These are phyloP conservation scores for Torulaspora franciscae DNA, from an alignment of 805 yeast species.

Conservation along the genomic window DNA sequence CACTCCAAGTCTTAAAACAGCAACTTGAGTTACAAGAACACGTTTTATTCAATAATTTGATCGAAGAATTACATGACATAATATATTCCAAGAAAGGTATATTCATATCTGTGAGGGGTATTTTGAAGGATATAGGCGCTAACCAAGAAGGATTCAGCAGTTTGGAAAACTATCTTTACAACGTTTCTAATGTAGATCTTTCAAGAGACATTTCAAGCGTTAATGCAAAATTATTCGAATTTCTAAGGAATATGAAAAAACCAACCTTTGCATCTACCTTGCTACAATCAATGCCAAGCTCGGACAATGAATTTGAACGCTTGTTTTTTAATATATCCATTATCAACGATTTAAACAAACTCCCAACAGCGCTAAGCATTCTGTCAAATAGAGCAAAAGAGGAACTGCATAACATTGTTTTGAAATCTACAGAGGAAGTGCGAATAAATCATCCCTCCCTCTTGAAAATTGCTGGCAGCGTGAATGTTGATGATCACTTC, in stretches of 20 bases:
- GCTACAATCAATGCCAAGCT: slow-evolving; percentile 17
- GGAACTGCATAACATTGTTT: slow-evolving; percentile 62
- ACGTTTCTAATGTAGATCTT: slow-evolving; percentile 55
- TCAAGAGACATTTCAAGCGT: slow-evolving; percentile 44
- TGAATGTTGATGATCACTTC: slow-evolving; percentile 25
- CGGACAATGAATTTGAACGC: slow-evolving; percentile 35
- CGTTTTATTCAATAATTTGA: slow-evolving; percentile 59
- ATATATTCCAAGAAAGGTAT: slow-evolving; percentile 49
- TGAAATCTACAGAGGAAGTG: slow-evolving; percentile 59
- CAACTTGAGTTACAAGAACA: slow-evolving; percentile 54
- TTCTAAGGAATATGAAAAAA: slow-evolving; percentile 23
- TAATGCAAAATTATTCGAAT: slow-evolving; percentile 36
- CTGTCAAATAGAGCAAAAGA: slow-evolving; percentile 50
- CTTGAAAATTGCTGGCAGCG: slow-evolving; percentile 29
- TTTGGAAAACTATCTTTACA: slow-evolving; percentile 51
- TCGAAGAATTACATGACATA: slow-evolving; percentile 72
- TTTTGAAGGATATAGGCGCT: slow-evolving; percentile 21
- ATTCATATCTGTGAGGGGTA: slow-evolving; percentile 18
- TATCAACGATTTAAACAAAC: slow-evolving; percentile 54
- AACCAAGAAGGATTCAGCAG: slow-evolving; percentile 35
- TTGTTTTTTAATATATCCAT: slow-evolving; percentile 49
- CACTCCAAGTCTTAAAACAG: slow-evolving; percentile 46
- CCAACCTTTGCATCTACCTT: background rate
- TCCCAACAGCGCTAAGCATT: slow-evolving; percentile 53
- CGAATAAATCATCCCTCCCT: slow-evolving; percentile 50